Percentiles rank a stretch among this genome's conserved stretches.
Conservation (phyloP, 2,329 filamentous ascomycete species). For the Diaporthe humulicola region DNA sequence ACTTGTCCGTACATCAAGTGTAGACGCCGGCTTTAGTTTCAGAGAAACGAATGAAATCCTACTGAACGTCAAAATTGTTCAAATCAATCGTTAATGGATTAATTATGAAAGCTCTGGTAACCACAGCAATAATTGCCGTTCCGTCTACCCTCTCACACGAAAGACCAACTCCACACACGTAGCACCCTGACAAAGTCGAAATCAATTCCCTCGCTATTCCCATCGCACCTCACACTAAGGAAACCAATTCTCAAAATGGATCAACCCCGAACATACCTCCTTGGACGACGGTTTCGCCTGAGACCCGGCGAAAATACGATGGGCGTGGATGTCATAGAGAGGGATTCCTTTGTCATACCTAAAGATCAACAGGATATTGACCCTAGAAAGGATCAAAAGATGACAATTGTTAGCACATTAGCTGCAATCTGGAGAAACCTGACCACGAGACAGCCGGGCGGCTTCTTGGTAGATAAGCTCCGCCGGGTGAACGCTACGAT, state of each 20-base stretch:
- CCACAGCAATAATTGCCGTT: no score
- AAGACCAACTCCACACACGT: no score
- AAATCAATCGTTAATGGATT: no score
- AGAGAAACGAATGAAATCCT: no score
- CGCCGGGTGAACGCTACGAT: neutral
- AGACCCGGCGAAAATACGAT: neutral
- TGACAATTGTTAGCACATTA: neutral
- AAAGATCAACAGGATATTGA: neutral
- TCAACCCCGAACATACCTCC: neutral
- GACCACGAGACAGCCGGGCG: neutral
- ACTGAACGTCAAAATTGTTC: no score
- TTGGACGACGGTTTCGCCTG: neutral
- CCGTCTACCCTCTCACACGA: no score
- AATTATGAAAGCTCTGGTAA: no score
- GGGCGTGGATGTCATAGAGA: neutral
- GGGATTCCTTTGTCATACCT: neutral
- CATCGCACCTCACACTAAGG: neutral
- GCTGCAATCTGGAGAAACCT: neutral
- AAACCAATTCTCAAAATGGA: neutral
- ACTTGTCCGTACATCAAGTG: no score
- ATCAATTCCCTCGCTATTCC: no score
- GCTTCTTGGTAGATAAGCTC: neutral
- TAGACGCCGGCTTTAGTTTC: no score
- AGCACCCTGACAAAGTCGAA: no score
- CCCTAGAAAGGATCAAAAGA: neutral